Evolutionary conservation across 192 early-diverging fungal species (phyloP).

Genomic region (Chytriomyces sp.): DNA sequence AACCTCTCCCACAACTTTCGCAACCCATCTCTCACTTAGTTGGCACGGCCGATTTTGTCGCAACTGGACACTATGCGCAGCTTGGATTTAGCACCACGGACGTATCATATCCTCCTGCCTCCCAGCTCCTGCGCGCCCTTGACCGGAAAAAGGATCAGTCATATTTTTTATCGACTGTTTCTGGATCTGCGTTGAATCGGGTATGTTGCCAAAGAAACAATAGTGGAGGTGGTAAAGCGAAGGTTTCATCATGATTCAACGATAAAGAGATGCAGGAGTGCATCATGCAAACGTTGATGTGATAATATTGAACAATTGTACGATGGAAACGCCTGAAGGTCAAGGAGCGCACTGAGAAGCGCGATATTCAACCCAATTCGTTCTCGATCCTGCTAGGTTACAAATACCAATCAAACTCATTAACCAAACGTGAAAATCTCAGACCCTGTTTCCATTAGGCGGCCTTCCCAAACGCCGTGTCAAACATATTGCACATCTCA

Average conservation of each 20-base stretch:
- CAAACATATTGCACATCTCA: slow-evolving; percentile 63
- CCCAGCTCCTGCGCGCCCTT: slow-evolving; percentile 34
- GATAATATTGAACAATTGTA: no score
- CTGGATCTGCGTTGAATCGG: slow-evolving; percentile 42
- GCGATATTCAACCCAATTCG: no score
- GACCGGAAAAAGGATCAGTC: slow-evolving; percentile 90
- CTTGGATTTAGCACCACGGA: slow-evolving; percentile 20
- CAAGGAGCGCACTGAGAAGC: no score
- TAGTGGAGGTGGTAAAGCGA: no score
- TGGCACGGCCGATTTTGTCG: slow-evolving; percentile 52
- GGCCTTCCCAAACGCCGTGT: slow-evolving; percentile 71
- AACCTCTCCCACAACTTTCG: background rate
- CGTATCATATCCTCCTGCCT: no score
- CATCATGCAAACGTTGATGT: no score
- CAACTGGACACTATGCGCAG: slow-evolving; percentile 69
- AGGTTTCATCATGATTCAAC: no score
- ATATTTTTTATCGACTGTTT: slow-evolving; percentile 82
- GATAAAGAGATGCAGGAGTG: no score
- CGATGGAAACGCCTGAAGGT: no score
- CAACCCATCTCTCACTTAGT: background rate
- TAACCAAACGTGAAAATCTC: no score
- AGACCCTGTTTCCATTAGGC: slow-evolving; percentile 83
- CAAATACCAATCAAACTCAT: no score
- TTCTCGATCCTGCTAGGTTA: no score
- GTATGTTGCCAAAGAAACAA: background rate